Base-by-base conservation (phyloP, 805 yeast species). In the Cyberlindnera nakhonratchasimensis region DNA sequence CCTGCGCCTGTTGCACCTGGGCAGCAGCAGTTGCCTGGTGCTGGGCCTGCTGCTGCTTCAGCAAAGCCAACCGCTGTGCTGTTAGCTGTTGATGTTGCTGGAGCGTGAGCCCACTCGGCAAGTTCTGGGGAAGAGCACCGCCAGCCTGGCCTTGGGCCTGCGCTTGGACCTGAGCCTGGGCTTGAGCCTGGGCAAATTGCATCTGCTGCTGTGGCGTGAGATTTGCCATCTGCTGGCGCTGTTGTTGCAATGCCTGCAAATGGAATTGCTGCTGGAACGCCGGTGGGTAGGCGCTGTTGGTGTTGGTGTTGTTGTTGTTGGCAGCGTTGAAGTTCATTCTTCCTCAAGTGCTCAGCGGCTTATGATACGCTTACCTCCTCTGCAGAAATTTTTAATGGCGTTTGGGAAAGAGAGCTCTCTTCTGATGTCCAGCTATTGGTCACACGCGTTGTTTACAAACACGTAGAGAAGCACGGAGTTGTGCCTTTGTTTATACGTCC, bases 51-150 rank as follows among this genome's bases (percentile, higher is more conserved):
- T 48, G 52, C 14, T 55, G 58, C 32, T 57, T 43, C 40, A 52
- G 36, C 0, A 52, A 36, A 2, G 52, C 52, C 10, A 52, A 32
- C 21, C 58, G 48, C 29, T 53, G 57, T 3, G 53, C 52, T 8
- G 57, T 50, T 17, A 51, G 37, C 25, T 46, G 40, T 20, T 53
- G 57, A 39, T 55, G 55, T 35, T 53, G 59, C 30, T 52, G 57
- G 20, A 40, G 36, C 3, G 49, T 42, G 11, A 49, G 26, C 9
- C 40, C 46, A 12, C 39, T 37, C 18, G 40, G 36, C 14, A 25
- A n/a, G n/a, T 22, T 28, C 29, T 31, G 40, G 6, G 36, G 26
- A 19, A 22, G 5, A 16, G n/a, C 24, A n/a, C 41, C 41, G 29
- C n/a, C 19, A n/a, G 23, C 39, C 22, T 16, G 34, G 3, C 18